phyloP scores from a whole-genome alignment of 2,329 filamentous ascomycete species.

The Aspergillus sp. region DNA sequence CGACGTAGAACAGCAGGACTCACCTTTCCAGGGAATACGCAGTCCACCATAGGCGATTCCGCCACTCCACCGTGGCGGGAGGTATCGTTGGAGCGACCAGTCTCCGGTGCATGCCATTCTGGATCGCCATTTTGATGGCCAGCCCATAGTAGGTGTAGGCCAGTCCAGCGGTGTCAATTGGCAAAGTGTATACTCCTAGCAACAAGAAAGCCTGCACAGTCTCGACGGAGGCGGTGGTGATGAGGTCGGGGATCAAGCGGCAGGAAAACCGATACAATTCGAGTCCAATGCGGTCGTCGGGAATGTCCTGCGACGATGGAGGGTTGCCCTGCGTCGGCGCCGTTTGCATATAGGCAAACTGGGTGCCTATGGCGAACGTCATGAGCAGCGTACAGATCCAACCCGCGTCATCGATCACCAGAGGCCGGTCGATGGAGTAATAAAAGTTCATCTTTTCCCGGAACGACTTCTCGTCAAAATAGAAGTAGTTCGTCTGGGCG shows the following conservation, averaged over 20 bases:
- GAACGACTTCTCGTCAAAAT: slow-evolving; percentile 30
- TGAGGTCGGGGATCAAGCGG: slow-evolving; percentile 53
- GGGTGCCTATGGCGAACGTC: slow-evolving; percentile 37
- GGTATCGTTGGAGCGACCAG: slow-evolving; percentile 43
- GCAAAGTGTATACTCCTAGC: slow-evolving; percentile 35
- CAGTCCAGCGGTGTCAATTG: slow-evolving; percentile 52
- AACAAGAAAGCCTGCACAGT: slow-evolving; percentile 52
- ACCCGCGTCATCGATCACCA: slow-evolving; percentile 28
- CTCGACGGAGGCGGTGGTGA: slow-evolving; percentile 52
- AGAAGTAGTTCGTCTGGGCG: slow-evolving; percentile 34
- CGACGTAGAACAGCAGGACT: neutral
- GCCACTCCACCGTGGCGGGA: slow-evolving; percentile 45
- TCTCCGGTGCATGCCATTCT: slow-evolving; percentile 57
- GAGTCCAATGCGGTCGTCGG: slow-evolving; percentile 50
- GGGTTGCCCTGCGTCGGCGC: slow-evolving; percentile 6
- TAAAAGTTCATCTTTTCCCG: slow-evolving; percentile 26
- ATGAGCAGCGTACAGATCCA: slow-evolving; percentile 32
- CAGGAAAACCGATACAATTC: slow-evolving; percentile 53
- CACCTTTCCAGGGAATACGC: slow-evolving; percentile 52
- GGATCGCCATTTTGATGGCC: slow-evolving; percentile 53
- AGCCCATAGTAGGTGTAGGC: slow-evolving; percentile 54
- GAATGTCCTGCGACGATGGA: slow-evolving; percentile 14
- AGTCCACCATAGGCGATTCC: slow-evolving; percentile 56
- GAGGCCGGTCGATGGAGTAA: slow-evolving; percentile 21
- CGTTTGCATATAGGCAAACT: slow-evolving; percentile 35